Conservation (phyloP, 2,329 filamentous ascomycete species). For the Tolypocladium ovalisporum region DNA sequence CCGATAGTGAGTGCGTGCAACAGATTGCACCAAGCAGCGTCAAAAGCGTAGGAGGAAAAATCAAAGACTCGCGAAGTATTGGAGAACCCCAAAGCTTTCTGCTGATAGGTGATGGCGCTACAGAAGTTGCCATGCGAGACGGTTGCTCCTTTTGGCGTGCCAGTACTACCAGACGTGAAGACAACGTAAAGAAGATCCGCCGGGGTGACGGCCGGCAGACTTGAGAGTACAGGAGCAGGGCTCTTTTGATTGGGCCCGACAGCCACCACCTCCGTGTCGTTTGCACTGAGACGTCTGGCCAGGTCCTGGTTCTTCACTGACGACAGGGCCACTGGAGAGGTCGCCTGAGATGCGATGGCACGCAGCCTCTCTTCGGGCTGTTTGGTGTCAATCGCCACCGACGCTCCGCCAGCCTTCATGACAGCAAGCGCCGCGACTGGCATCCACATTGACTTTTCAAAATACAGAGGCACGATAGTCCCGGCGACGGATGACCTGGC, state of each 20-base stretch:
- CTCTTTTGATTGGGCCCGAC: not conserved
- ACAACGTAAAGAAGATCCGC: constrained; percentile 7
- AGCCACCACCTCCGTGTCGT: not conserved
- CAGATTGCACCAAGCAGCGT: constrained; percentile 9
- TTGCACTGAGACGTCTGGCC: not conserved
- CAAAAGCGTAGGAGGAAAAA: constrained; percentile 12
- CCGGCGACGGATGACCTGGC: constrained; percentile 4
- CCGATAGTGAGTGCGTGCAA: constrained; percentile 8
- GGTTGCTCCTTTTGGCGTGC: constrained; percentile 13
- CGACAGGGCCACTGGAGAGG: constrained; percentile 1
- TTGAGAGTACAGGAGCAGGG: not conserved
- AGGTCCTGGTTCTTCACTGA: not conserved
- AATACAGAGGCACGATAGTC: constrained; percentile 10
- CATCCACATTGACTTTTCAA: constrained; percentile 15
- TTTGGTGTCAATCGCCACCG: constrained; percentile 14
- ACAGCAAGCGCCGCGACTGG: constrained; percentile 11
- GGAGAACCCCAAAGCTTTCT: constrained; percentile 7
- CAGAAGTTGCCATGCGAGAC: constrained; percentile 8
- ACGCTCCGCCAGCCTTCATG: constrained; percentile 12
- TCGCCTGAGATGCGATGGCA: constrained; percentile 1
- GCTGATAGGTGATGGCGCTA: constrained; percentile 7
- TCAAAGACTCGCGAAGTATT: constrained; percentile 9
- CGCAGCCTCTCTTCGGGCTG: constrained; percentile 4
- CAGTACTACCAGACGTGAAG: constrained; percentile 10
- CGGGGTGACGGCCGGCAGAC: constrained; percentile 1